phyloP scores from a whole-genome alignment of 108 stramenopile genomes.

The Fistulifera pelliculosa region DNA sequence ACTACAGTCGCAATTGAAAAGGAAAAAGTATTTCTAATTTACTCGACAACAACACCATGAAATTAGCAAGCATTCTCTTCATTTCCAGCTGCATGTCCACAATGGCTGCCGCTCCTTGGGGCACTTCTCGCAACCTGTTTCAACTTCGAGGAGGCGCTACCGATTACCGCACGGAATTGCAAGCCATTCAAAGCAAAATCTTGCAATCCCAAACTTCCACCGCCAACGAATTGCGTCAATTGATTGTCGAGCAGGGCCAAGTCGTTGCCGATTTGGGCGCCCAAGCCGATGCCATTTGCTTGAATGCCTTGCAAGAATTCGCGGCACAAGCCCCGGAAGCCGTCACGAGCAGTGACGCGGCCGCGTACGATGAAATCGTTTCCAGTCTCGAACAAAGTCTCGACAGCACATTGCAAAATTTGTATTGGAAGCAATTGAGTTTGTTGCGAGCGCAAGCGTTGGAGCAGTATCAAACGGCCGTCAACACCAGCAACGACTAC shows the following conservation, averaged over 20 bases:
- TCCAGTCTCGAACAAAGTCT: constrained; percentile 79
- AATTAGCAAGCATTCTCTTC: too few relatives aligned
- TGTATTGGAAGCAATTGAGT: constrained; percentile 83
- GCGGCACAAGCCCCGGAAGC: constrained; percentile 77
- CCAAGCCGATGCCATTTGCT: constrained; percentile 84
- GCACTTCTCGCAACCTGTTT: too few relatives aligned
- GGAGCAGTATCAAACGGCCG: constrained; percentile 65
- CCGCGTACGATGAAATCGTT: constrained; percentile 81
- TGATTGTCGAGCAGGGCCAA: constrained; percentile 68
- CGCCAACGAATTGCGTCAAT: constrained; percentile 65
- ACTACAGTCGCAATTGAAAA: too few relatives aligned
- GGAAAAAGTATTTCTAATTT: too few relatives aligned
- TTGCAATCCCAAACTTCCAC: constrained; percentile 10
- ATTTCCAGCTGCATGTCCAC: too few relatives aligned
- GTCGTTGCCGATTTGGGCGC: constrained; percentile 67
- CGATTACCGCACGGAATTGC: not conserved
- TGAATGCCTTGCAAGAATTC: constrained; percentile 84
- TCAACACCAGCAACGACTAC: constrained; percentile 81
- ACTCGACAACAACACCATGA: too few relatives aligned
- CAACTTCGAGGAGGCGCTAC: too few relatives aligned
- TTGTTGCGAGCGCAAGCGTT: constrained; percentile 83
- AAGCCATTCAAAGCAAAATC: constrained; percentile 3
- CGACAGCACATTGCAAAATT: constrained; percentile 85
- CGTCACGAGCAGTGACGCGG: constrained; percentile 43
- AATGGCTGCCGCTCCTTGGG: too few relatives aligned